Evolutionary conservation across 495 filamentous ascomycete genomes (phyloP).

Genomic region (Annulohypoxylon maeteangense): DNA sequence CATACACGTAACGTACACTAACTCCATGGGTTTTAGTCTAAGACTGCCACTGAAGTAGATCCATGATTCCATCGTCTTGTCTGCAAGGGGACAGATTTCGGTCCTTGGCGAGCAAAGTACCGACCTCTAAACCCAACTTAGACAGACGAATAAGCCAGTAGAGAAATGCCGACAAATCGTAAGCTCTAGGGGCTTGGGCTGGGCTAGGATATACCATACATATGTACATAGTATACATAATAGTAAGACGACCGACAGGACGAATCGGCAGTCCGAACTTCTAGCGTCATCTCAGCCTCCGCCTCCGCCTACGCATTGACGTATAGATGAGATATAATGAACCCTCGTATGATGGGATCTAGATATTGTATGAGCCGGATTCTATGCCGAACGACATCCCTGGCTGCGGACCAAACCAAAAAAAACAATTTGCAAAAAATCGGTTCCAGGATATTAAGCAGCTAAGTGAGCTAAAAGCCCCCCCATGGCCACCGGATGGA

Average conservation of each 20-base stretch:
- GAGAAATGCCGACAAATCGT: slow-evolving; percentile 6
- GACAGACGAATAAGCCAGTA: not conserved
- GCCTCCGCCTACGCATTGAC: slow-evolving; percentile 17
- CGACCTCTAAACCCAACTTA: slow-evolving; percentile 16
- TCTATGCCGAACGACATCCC: slow-evolving; percentile 10
- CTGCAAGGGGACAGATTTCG: slow-evolving; percentile 40
- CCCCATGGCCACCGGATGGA: slow-evolving; percentile 7
- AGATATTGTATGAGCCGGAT: slow-evolving; percentile 1
- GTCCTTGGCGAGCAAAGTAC: slow-evolving; percentile 32
- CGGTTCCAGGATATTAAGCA: not conserved
- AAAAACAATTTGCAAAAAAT: not conserved
- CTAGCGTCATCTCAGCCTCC: slow-evolving; percentile 5
- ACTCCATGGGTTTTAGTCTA: slow-evolving; percentile 15
- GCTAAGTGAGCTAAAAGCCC: not conserved
- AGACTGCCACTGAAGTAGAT: not conserved
- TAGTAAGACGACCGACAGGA: not conserved
- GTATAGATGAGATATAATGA: slow-evolving; percentile 5
- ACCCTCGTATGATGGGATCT: not conserved
- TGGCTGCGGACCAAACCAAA: slow-evolving; percentile 7
- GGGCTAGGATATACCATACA: slow-evolving; percentile 1
- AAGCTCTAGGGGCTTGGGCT: not conserved
- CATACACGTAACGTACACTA: slow-evolving; percentile 17
- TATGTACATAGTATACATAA: no score
- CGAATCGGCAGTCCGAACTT: slow-evolving; percentile 16
- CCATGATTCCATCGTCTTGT: slow-evolving; percentile 13